A percentile compares a stretch with the other conserved stretches of the same genome.
These are phyloP conservation scores for Didymella pinodella DNA, from an alignment of 2,329 filamentous ascomycete species.

Conservation along the genomic window DNA sequence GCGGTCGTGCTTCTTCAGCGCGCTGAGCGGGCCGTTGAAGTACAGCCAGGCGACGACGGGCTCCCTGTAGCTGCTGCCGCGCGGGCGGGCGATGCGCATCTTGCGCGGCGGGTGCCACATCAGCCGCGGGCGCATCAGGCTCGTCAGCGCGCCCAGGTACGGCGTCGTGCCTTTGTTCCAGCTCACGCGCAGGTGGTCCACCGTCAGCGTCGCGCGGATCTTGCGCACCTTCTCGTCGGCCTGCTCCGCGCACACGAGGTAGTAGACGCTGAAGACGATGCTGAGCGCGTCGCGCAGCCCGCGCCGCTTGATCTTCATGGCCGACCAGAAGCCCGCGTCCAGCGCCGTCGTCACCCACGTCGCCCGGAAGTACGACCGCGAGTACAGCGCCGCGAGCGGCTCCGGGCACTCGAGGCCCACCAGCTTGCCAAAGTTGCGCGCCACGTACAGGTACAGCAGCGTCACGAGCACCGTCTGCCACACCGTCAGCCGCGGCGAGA, in stretches of 20 bases:
- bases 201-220: constrained; percentile 82
- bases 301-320: constrained; percentile 85
- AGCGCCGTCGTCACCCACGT: constrained; percentile 96
- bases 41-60: constrained; percentile 90
- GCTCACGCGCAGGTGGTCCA: constrained; percentile 88
- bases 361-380: constrained; percentile 88
- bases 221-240: constrained; percentile 97
- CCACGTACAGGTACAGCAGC: constrained; percentile 88
- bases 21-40: constrained; percentile 84
- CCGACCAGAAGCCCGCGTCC: constrained; percentile 97
- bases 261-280: constrained; percentile 86
- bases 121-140: constrained; percentile 77
- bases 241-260: constrained; percentile 89
- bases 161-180: constrained; percentile 96
- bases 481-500: constrained; percentile 76
- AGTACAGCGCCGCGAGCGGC: constrained; percentile 92
- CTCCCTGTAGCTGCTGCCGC: constrained; percentile 81
- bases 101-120: constrained; percentile 82
- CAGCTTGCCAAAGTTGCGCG: constrained; percentile 92
- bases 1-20: constrained; percentile 77
- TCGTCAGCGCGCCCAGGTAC: constrained; percentile 77
- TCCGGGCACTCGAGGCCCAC: constrained; percentile 91
- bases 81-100: constrained; percentile 83
- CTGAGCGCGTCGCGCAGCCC: constrained; percentile 84
- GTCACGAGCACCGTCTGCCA: constrained; percentile 92